Evolutionary conservation across 805 yeast genomes (phyloP), one percentile per base, ranked within the genome.

Genomic region (Myxozyma melibiosi): DNA sequence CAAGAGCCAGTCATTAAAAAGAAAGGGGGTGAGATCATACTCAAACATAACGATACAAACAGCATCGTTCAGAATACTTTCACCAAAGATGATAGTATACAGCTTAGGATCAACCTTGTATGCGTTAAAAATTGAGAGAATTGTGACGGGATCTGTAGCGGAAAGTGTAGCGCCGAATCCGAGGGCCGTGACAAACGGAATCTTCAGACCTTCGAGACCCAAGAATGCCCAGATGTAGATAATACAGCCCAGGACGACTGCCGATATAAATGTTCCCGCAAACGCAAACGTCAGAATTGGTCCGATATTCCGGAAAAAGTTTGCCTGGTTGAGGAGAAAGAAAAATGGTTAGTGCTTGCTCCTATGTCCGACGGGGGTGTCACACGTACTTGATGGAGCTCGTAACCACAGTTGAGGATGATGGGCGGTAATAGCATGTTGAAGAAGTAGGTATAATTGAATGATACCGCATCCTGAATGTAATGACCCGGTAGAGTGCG

Each of bases 41-140:
- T 94, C 99, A 75, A 94, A 94, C 96, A 94, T 92, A 66, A 94
- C 99, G 70, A 94, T 94, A 64, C 97, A 90, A 58, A 94, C 95
- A 35, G 99, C 99, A 76, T 94, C 99, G 71, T 94, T 94, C 62
- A 94, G 76, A 57, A 94, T 76, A 3, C 97, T 88, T 73, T 94
- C 99, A 48, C 99, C 99, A 71, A 94, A 92, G 62, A 94, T 95
- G 61, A 94, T 90, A 25, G 99, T 95, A 75, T 95, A 94, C 46
- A 94, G 78, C 72, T 95, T 94, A 9, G 99, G 99, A 72, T 94
- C 99, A 34, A 94, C 99, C 73, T 92, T 91, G 75, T 94, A 94
- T 13, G 98, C 94, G 70, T 92, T 94, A 78, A 94, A 94, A 58
- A 94, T 94, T 13, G 98, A 90, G 65, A 94, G 75, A 67, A 94